Percentiles rank a stretch among this genome's conserved stretches.
phyloP scores from a whole-genome alignment of 495 filamentous ascomycete species.

The Aspergillus steynii region DNA sequence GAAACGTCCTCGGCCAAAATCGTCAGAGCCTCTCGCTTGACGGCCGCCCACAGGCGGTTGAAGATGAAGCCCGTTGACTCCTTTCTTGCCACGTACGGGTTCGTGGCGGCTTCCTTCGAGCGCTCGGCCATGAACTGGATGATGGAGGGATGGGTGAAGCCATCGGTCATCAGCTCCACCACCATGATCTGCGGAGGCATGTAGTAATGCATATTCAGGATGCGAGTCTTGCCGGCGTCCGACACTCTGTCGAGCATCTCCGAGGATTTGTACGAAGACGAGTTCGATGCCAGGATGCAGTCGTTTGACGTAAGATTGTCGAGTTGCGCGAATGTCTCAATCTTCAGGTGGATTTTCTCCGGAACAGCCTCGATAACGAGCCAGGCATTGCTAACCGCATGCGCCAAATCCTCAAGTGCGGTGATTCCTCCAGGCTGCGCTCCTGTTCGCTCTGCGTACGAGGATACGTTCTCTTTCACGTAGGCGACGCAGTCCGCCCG shows the following conservation, averaged over 20 bases:
- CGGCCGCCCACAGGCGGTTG: constrained; percentile 53
- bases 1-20: constrained; percentile 47
- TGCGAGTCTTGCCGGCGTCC: constrained; percentile 27
- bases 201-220: constrained; percentile 48
- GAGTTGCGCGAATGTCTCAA: constrained; percentile 46
- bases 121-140: constrained; percentile 41
- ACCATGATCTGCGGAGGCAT: constrained; percentile 44
- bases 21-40: constrained; percentile 48
- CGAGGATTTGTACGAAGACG: constrained; percentile 45
- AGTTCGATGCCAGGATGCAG: constrained; percentile 56
- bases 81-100: constrained; percentile 41
- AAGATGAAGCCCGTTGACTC: constrained; percentile 55
- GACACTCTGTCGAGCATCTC: constrained; percentile 47
- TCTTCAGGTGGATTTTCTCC: constrained; percentile 53
- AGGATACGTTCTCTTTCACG: constrained; percentile 33
- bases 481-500: constrained; percentile 35
- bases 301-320: constrained; percentile 41
- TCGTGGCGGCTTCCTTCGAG: constrained; percentile 39
- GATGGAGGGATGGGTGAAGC: constrained; percentile 38
- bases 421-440: constrained; percentile 25
- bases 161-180: constrained; percentile 55
- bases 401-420: constrained; percentile 33
- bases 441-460: constrained; percentile 35
- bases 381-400: constrained; percentile 43
- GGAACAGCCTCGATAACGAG: constrained; percentile 58